Conservation (phyloP, 345 rosid genomes). For the Viola odorata region DNA sequence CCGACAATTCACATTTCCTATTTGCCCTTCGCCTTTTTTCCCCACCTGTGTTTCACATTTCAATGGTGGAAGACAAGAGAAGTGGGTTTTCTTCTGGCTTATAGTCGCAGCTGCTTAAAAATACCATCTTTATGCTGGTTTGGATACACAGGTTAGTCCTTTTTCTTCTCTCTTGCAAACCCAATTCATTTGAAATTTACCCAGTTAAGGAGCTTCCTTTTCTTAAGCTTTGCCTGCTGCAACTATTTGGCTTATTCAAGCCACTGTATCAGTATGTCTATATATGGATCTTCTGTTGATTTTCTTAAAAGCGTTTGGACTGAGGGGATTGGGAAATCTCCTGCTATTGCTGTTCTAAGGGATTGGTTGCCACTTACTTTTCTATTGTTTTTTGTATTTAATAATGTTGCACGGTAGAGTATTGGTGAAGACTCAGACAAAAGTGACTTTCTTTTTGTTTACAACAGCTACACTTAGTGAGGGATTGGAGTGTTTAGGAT, state of each 20-base stretch:
- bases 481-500: conserved; percentile 8
- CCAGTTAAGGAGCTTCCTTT: conserved; percentile 6
- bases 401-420: conserved; percentile 15
- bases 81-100: conserved; percentile 9
- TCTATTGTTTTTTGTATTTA: conserved; percentile 15
- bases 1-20: conserved; percentile 1
- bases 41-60: conserved; percentile 17
- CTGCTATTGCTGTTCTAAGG: conserved; percentile 11
- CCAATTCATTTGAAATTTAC: conserved; percentile 3
- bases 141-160: conserved; percentile 20
- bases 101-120: conserved; percentile 3
- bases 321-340: conserved; percentile 3
- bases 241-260: not conserved
- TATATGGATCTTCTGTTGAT: not conserved
- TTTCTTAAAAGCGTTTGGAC: not conserved
- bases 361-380: conserved; percentile 10
- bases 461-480: not conserved
- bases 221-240: not conserved
- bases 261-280: too few species aligned
- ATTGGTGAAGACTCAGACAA: conserved; percentile 39
- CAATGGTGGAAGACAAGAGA: conserved; percentile 1
- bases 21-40: conserved; percentile 2
- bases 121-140: not conserved
- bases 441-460: conserved; percentile 14
- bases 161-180: not conserved